Percentiles rank a stretch among this genome's conserved stretches.
phyloP scores from a whole-genome alignment of 768 basidiomycete genomes.

The Pholiota microspora region DNA sequence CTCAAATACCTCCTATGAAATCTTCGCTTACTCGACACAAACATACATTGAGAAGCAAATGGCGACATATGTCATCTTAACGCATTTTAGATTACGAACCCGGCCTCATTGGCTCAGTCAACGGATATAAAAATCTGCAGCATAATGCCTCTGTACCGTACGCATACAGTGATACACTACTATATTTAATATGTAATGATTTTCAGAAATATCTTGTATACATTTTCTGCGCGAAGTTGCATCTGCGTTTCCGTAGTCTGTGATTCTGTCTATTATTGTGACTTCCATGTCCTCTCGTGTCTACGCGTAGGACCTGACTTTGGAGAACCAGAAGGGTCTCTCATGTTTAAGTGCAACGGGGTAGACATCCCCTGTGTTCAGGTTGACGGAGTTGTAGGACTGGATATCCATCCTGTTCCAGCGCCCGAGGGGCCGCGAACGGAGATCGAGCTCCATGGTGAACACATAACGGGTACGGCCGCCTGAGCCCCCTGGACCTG shows the following conservation, averaged over 20 bases:
- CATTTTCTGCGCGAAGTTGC: not conserved
- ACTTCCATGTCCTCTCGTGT: not conserved
- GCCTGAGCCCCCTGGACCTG: conserved; percentile 5
- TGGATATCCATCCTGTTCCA: conserved; percentile 81
- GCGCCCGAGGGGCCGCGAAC: conserved; percentile 77
- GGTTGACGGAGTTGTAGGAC: conserved; percentile 71
- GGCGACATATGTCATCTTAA: not conserved
- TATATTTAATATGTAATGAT: not conserved
- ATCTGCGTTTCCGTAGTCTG: not conserved
- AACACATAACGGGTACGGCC: conserved; percentile 57
- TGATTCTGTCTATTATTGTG: not conserved
- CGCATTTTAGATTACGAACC: not conserved
- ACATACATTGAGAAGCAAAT: not conserved
- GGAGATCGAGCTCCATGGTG: conserved; percentile 67
- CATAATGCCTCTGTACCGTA: no score
- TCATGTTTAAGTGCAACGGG: conserved; percentile 79
- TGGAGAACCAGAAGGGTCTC: conserved; percentile 93
- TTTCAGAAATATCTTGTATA: not conserved
- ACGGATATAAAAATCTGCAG: not conserved
- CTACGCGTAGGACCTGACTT: conserved; percentile 65
- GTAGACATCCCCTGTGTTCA: conserved; percentile 70
- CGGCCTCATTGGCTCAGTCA: not conserved
- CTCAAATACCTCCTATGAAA: not conserved
- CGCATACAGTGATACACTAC: no score
- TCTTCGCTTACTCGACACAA: not conserved